Evolutionary conservation across 495 filamentous ascomycete genomes (phyloP).

Genomic region (Articulospora tetracladia): DNA sequence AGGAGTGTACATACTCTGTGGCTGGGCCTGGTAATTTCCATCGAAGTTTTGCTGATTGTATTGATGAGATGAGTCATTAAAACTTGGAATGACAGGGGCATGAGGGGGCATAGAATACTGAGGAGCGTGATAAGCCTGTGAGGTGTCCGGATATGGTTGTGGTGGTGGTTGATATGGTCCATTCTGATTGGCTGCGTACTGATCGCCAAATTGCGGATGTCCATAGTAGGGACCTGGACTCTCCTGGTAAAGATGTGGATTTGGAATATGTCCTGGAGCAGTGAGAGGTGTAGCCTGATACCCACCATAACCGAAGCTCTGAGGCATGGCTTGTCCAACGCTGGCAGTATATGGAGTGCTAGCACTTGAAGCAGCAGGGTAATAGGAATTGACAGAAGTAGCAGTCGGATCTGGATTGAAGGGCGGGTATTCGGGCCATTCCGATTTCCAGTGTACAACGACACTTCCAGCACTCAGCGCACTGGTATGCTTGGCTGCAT

Average conservation of each 20-base stretch:
- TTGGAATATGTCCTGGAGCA: slow-evolving; percentile 14
- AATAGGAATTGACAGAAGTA: slow-evolving; percentile 12
- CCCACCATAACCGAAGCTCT: slow-evolving; percentile 30
- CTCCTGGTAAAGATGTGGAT: slow-evolving; percentile 31
- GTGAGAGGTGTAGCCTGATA: slow-evolving; percentile 30
- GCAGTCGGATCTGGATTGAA: slow-evolving; percentile 54
- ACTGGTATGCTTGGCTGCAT: slow-evolving; percentile 72
- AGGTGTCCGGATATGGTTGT: slow-evolving; percentile 19
- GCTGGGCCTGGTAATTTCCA: slow-evolving; percentile 26
- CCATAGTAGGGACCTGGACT: slow-evolving; percentile 36
- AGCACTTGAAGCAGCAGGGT: slow-evolving; percentile 17
- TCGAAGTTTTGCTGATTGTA: slow-evolving; percentile 30
- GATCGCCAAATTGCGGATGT: slow-evolving; percentile 32
- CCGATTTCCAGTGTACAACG: slow-evolving; percentile 71
- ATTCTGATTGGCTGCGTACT: slow-evolving; percentile 30
- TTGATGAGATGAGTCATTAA: slow-evolving; percentile 20
- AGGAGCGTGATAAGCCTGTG: slow-evolving; percentile 17
- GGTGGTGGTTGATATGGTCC: slow-evolving; percentile 33
- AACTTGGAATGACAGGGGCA: slow-evolving; percentile 6
- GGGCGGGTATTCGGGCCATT: slow-evolving; percentile 72
- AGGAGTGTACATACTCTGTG: slow-evolving; percentile 25
- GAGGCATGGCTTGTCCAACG: slow-evolving; percentile 12
- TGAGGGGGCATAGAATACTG: slow-evolving; percentile 19
- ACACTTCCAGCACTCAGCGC: slow-evolving; percentile 61
- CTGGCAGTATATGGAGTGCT: slow-evolving; percentile 15